phyloP scores from a whole-genome alignment of 2,329 filamentous ascomycete genomes.

The Venturia aucupariae region DNA sequence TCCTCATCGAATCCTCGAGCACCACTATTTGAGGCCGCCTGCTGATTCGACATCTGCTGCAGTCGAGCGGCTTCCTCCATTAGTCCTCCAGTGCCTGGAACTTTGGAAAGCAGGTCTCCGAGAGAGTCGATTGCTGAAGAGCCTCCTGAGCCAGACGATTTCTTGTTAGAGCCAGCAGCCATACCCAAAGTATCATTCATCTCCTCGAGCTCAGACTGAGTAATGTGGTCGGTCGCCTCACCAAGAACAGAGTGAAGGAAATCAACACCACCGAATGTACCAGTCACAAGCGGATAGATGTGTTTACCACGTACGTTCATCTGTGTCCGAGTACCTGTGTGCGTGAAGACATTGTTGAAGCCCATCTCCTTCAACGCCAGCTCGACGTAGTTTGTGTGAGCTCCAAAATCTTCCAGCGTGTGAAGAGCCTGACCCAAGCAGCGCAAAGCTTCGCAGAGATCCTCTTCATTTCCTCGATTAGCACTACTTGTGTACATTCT shows the following conservation, averaged over 20 bases:
- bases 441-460: conserved; percentile 40
- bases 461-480: conserved; percentile 33
- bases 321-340: conserved; percentile 38
- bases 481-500: conserved; percentile 37
- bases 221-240: conserved; percentile 41
- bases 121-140: conserved; percentile 34
- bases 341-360: conserved; percentile 42
- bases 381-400: conserved; percentile 47
- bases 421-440: conserved; percentile 45
- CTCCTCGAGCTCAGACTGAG: conserved; percentile 38
- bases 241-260: conserved; percentile 43
- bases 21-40: conserved; percentile 29
- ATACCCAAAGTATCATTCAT: conserved; percentile 36
- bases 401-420: conserved; percentile 46
- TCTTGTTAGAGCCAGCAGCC: conserved; percentile 27
- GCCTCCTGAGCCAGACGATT: conserved; percentile 25
- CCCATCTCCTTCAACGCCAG: conserved; percentile 44
- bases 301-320: conserved; percentile 38
- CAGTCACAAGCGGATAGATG: conserved; percentile 44
- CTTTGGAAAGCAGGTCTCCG: conserved; percentile 61
- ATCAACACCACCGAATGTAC: conserved; percentile 45
- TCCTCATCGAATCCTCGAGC: conserved; percentile 37
- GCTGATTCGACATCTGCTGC: conserved; percentile 38
- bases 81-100: conserved; percentile 51
- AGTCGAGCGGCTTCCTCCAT: conserved; percentile 38